Conservation (phyloP, 2,329 filamentous ascomycete species). For the Nothophoma quercina region DNA sequence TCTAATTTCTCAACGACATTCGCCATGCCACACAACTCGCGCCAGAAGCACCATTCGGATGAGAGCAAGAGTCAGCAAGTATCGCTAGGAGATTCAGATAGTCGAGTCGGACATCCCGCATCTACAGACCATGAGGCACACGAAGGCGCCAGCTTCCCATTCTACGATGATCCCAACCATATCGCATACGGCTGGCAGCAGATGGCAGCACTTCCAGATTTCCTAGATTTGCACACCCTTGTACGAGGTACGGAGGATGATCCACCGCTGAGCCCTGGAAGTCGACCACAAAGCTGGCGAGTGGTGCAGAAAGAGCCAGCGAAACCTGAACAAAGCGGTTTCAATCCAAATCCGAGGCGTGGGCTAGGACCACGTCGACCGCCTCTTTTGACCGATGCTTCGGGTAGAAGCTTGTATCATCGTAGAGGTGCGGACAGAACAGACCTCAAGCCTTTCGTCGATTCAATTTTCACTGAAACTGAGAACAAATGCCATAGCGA, state of each 20-base stretch:
- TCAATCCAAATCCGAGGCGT: constrained; percentile 3
- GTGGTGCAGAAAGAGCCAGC: background rate
- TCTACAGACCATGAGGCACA: background rate
- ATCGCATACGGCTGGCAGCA: constrained; percentile 5
- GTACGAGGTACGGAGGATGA: background rate
- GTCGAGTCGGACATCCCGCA: background rate
- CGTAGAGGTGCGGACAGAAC: too few species aligned
- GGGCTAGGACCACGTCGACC: constrained; percentile 2
- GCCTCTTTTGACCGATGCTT: background rate
- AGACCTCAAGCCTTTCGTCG: background rate
- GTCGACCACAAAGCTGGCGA: background rate
- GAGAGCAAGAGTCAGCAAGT: background rate
- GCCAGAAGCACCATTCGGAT: background rate
- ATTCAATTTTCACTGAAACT: background rate
- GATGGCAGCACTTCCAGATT: background rate
- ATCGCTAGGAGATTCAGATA: too few species aligned
- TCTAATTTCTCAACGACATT: background rate
- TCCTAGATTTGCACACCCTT: background rate
- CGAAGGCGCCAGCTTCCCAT: background rate
- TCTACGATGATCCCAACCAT: background rate
- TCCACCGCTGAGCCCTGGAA: background rate
- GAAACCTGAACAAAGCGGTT: background rate
- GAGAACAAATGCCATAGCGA: background rate
- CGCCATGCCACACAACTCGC: constrained; percentile 1
- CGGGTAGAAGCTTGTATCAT: background rate